These are phyloP conservation scores for Nothopassalora personata DNA, from an alignment of 2,329 filamentous ascomycete species.

Conservation along the genomic window DNA sequence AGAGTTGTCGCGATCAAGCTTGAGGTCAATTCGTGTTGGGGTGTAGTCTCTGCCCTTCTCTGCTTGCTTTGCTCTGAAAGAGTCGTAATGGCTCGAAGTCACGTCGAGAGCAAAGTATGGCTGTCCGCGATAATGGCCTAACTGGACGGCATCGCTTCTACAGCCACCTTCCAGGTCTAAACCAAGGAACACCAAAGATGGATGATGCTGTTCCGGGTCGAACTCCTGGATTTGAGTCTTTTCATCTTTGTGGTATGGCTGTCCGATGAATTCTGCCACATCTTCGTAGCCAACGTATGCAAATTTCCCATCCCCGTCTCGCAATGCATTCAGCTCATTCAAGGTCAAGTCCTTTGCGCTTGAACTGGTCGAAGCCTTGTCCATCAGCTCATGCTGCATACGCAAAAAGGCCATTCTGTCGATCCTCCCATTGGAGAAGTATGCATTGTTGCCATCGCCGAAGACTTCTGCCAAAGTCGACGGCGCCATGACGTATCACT, in stretches of 20 bases:
- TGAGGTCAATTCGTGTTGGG: constrained; percentile 18
- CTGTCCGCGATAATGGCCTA: constrained; percentile 16
- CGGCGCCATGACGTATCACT: constrained; percentile 6
- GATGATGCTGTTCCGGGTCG: constrained; percentile 15
- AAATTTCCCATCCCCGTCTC: constrained; percentile 11
- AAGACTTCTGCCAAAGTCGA: constrained; percentile 17
- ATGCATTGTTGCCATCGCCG: constrained; percentile 18
- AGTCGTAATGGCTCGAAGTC: constrained; percentile 13
- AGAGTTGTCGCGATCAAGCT: constrained; percentile 15
- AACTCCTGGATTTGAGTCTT: constrained; percentile 18
- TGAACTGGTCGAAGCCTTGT: constrained; percentile 19
- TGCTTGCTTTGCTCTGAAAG: constrained; percentile 12
- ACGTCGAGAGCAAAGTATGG: constrained; percentile 23
- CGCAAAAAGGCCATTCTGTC: constrained; percentile 19
- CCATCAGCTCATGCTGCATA: constrained; percentile 14
- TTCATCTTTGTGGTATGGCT: constrained; percentile 17
- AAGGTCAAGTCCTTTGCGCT: constrained; percentile 19
- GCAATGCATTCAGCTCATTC: constrained; percentile 17
- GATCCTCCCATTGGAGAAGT: constrained; percentile 18
- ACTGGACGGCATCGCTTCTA: constrained; percentile 10
- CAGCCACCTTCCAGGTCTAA: constrained; percentile 17
- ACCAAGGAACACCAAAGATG: constrained; percentile 19
- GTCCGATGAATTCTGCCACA: constrained; percentile 13
- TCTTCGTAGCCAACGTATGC: constrained; percentile 14
- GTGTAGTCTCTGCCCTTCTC: constrained; percentile 12